Base-by-base conservation (phyloP, 805 yeast species). In the Candida multigemmis region DNA sequence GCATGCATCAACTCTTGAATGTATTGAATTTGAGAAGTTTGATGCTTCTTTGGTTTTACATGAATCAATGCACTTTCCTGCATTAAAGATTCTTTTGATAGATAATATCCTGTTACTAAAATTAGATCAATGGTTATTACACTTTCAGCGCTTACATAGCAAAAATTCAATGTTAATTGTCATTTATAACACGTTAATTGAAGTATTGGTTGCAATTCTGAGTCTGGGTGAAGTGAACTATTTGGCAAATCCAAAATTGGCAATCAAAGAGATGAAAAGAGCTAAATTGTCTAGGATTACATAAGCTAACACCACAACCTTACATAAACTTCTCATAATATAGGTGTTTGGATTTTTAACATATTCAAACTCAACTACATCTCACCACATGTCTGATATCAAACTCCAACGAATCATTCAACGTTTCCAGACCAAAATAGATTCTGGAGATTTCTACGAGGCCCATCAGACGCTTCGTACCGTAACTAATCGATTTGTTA, bases 401-500 rank as follows among this genome's bases (percentile, higher is more conserved):
- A 77, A 74, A 43, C 51, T 79, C 14, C 63, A 67, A 28, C 68
- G 70, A 41, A 77, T 85, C 1, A 51, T 79, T 23, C 72, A 65
- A 13, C 60, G 91, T 38, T 80, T 79, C 56, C 71, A 76, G 44
- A 67, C 62, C 23, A 77, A 81, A 42, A 78, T 89, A 36, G 71
- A 68, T 26, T 68, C 68, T 26, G 84, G 83, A 3, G 81, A 86
- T 30, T 85, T 68, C 56, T 89, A 89, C 49, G 98, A 91, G 49
- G 97, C 97, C 0, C 96, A 89, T 50, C 97, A 91, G 53, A 87
- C 95, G 0, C 66, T 91, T 27, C 65, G 96, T 44, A 85, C 97
- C 5, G 81, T 89, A 28, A 82, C 83, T 22, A 86, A 86, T 39
- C 67, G 98, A 46, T 80, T 82, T 45, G 78, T 81, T 22, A 73